Evolutionary conservation across 2,329 filamentous ascomycete species (phyloP), one percentile per base, ranked within the genome.

Genomic region (Mycosphaerelloides madeirae): DNA sequence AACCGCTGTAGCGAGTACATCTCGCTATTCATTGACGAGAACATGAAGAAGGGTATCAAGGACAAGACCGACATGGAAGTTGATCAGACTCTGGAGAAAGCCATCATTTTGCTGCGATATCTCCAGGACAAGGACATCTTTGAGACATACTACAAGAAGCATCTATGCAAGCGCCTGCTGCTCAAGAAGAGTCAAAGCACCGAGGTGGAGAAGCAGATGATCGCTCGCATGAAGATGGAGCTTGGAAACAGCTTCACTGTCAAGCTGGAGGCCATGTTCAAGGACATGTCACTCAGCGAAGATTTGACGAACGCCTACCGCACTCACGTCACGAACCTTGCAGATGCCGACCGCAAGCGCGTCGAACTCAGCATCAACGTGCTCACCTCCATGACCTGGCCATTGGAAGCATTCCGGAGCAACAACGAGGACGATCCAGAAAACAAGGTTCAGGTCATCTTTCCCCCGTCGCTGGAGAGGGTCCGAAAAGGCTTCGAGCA

Each of bases 71-170:
- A 97, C 58, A 77, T 76, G 20, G 91, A 97, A 62, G 79, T 96
- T 12, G 91, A 97, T 58, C 66, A 71, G 6, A 80, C 95, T 1
- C 73, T 97, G 31, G 90, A 96, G 47, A 95, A 93, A 63, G 90
- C 90, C 11, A 94, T 95, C 49, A 81, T 84, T 0, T 73, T 98
- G 6, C 78, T 98, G 41, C 83, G 89, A 35, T 96, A 95, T 57
- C 79, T 98, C 29, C 80, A 83, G 43, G 91, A 97, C 60, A 93
- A 91, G 68, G 93, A 98, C 63, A 76, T 95, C 55, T 96, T 98
- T 60, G 91, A 98, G 70, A 81, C 86, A 3, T 98, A 98, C 67
- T 97, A 98, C 73, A 95, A 97, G 73, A 95, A 95, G 64, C 93
- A 98, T 68, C 77, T 98, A 18, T 91, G 87, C 34, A 84, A 87